Base-by-base conservation (phyloP, 2,329 filamentous ascomycete genomes). In the Zarea fungicola region DNA sequence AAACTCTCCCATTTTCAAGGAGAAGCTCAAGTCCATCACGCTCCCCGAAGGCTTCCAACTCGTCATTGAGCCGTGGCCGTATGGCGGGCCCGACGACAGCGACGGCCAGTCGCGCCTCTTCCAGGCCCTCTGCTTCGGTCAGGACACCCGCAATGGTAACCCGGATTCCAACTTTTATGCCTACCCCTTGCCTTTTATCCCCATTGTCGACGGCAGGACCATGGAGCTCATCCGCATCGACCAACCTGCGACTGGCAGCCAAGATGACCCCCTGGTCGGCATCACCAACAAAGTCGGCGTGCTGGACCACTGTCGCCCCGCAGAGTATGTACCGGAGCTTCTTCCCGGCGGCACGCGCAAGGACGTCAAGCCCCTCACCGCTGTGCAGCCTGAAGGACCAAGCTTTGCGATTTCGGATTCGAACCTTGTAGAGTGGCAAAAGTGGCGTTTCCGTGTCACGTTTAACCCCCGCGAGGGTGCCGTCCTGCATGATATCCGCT, bases 401-500 rank as follows among this genome's bases (percentile, higher is more conserved):
- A 68, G 64, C 18, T 70, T 68, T 48, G 53, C 64, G 3, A 70
- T 85, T 10, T 39, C 49, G 0, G 67, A 68, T 45, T 62, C 71
- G 46, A 71, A 71, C 52, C 55, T 65, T 2, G 59, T 80, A 1
- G 58, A 70, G 42, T 84, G 80, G 80, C 77, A 83, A 60, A 81
- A 85, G 60, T 87, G 83, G 83, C 71, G 75, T 1, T 80, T 89
- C 65, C 71, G 83, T 23, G 77, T 89, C 5, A 77, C 77, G 6
- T 88, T 85, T 68, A 87, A 85, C 69, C 75, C 78, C 26, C 73
- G 85, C 3, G 85, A 89, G 62, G 85, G 85, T 26, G 76, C 80
- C 11, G 82, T 84, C 3, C 71, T 89, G 0, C 83, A 88, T 56
- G 81, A 89, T 56, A 66, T 89, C 6, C 74, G 75, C 46, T 88